A percentile compares a stretch with the other conserved stretches of the same genome.
Evolutionary conservation across 2,329 filamentous ascomycete genomes (phyloP).

Genomic region (Colletotrichum liriopes): DNA sequence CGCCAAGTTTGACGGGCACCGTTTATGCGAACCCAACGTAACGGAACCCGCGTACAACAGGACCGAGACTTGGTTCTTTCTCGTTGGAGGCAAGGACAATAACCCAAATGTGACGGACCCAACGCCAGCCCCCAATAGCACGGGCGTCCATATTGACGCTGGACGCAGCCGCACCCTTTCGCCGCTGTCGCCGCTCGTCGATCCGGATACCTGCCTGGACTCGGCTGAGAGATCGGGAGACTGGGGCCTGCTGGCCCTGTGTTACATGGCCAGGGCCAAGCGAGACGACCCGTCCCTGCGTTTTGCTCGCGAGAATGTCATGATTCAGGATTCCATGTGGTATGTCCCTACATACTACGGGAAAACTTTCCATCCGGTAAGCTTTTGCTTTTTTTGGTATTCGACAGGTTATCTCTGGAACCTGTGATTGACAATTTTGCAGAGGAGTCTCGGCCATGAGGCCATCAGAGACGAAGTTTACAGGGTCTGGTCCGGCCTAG

Average conservation of each 20-base stretch:
- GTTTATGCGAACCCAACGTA: slow-evolving; percentile 59
- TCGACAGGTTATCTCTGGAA: not conserved
- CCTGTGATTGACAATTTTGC: slow-evolving; percentile 26
- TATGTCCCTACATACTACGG: slow-evolving; percentile 64
- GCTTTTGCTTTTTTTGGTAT: slow-evolving; percentile 27
- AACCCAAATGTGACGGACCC: slow-evolving; percentile 32
- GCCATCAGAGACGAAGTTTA: slow-evolving; percentile 44
- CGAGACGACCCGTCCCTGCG: slow-evolving; percentile 54
- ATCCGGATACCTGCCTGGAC: slow-evolving; percentile 55
- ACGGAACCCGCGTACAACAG: slow-evolving; percentile 61
- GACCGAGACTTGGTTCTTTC: slow-evolving; percentile 64
- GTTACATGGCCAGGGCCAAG: slow-evolving; percentile 61
- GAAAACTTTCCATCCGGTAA: slow-evolving; percentile 62
- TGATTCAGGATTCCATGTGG: slow-evolving; percentile 58
- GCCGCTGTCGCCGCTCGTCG: slow-evolving; percentile 52
- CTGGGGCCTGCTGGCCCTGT: slow-evolving; percentile 61
- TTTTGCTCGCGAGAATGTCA: slow-evolving; percentile 47
- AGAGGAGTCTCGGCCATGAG: slow-evolving; percentile 43
- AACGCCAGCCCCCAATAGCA: slow-evolving; percentile 42
- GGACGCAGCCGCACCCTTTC: slow-evolving; percentile 46
- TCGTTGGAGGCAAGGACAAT: slow-evolving; percentile 62
- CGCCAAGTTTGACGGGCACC: slow-evolving; percentile 60
- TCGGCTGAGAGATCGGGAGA: slow-evolving; percentile 55
- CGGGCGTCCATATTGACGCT: slow-evolving; percentile 26
- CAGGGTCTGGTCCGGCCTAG: slow-evolving; percentile 17